phyloP scores from a whole-genome alignment of 192 early-diverging fungal species.

The Backusella tarrabulga region DNA sequence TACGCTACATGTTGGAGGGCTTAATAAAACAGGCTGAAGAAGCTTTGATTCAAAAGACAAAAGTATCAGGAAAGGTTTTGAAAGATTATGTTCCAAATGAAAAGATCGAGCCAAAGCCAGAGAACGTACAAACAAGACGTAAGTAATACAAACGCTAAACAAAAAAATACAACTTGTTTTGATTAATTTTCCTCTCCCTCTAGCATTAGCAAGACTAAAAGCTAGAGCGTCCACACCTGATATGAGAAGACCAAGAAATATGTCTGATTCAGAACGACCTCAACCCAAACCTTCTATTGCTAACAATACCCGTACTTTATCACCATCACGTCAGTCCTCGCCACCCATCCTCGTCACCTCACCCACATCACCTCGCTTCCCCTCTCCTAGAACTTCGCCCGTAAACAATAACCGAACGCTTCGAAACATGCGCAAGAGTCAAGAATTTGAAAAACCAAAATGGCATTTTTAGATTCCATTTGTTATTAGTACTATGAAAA shows the following conservation, averaged over 20 bases:
- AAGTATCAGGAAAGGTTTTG: conserved; percentile 14
- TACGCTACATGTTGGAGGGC: conserved; percentile 12
- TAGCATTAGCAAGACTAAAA: conserved; percentile 2
- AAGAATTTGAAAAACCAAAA: conserved; percentile 12
- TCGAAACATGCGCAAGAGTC: not conserved
- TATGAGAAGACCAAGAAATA: not conserved
- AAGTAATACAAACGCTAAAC: not conserved
- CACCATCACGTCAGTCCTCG: conserved; percentile 3
- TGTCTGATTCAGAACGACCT: conserved; percentile 3
- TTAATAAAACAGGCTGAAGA: conserved; percentile 24
- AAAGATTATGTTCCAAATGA: not conserved
- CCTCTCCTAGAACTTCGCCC: not conserved
- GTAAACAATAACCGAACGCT: not conserved
- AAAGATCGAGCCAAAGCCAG: not conserved
- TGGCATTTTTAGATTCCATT: conserved; percentile 14
- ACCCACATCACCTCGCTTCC: not conserved
- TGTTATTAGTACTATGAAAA: not conserved
- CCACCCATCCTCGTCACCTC: not conserved
- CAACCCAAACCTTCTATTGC: not conserved
- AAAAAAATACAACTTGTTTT: not conserved
- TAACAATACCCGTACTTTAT: not conserved
- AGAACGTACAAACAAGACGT: not conserved
- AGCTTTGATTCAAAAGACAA: conserved; percentile 16
- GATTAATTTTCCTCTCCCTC: not conserved
- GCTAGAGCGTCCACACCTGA: not conserved